A percentile compares a stretch with the other conserved stretches of the same genome.
Conservation (phyloP, 2,329 filamentous ascomycete genomes). For the Aspergillus carbonarius region DNA sequence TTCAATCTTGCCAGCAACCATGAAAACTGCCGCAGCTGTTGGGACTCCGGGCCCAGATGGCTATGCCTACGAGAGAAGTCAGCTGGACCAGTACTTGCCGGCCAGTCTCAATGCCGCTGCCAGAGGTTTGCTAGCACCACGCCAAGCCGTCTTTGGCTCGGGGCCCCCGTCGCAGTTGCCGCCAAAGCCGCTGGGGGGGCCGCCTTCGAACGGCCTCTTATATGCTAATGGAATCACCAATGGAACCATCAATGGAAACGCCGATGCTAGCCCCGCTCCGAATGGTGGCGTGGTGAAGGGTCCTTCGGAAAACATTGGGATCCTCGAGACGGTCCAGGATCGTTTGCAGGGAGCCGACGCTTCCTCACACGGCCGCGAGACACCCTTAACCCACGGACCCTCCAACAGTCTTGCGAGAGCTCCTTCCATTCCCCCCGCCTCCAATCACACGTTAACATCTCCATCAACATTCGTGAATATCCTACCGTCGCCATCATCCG, state of each 20-base stretch:
- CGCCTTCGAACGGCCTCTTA: slow-evolving; percentile 8
- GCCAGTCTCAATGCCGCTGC: slow-evolving; percentile 5
- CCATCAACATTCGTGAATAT: slow-evolving; percentile 23
- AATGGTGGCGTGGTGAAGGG: not conserved
- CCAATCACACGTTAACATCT: slow-evolving; percentile 27
- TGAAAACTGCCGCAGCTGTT: slow-evolving; percentile 26
- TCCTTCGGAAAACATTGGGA: not conserved
- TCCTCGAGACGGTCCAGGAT: slow-evolving; percentile 10
- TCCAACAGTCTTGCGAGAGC: slow-evolving; percentile 25
- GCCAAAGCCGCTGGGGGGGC: slow-evolving; percentile 20
- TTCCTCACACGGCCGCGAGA: slow-evolving; percentile 16
- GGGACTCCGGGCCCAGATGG: slow-evolving; percentile 17
- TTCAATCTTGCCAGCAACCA: slow-evolving; percentile 13
- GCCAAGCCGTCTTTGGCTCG: not conserved
- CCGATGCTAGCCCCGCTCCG: not conserved
- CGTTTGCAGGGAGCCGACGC: slow-evolving; percentile 17
- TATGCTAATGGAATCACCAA: not conserved
- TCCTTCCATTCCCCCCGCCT: slow-evolving; percentile 26
- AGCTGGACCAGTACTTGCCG: slow-evolving; percentile 18
- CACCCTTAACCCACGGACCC: slow-evolving; percentile 22
- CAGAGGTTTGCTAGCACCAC: slow-evolving; percentile 6
- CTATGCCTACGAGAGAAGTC: slow-evolving; percentile 5
- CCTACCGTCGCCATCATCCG: slow-evolving; percentile 14
- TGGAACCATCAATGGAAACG: not conserved
- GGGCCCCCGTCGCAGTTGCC: slow-evolving; percentile 10